phyloP scores from a whole-genome alignment of 2,329 filamentous ascomycete species.

The Achaetomium macrosporum region DNA sequence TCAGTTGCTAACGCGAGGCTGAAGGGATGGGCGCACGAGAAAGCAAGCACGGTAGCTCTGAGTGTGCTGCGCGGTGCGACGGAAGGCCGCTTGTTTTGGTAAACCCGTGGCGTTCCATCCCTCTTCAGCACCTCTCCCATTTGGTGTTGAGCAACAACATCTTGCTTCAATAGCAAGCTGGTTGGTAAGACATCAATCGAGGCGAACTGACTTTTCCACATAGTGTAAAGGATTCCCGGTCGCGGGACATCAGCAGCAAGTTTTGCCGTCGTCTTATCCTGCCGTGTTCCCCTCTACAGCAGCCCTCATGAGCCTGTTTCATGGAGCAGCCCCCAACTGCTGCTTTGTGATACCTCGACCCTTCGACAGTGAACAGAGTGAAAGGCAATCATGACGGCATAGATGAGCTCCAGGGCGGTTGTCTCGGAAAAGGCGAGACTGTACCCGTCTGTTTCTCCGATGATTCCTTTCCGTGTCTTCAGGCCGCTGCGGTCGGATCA shows the following conservation, averaged over 20 bases:
- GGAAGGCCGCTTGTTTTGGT: not conserved
- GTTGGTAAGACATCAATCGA: too few relatives aligned
- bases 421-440: not conserved
- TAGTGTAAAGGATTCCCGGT: too few relatives aligned
- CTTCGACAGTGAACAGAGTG: too few relatives aligned
- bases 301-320: not conserved
- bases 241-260: too few relatives aligned
- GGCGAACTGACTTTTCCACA: too few relatives aligned
- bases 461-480: not conserved
- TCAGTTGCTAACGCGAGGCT: not conserved
- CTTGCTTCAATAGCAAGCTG: too few relatives aligned
- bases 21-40: not conserved
- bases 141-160: not conserved
- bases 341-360: not conserved
- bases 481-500: not conserved
- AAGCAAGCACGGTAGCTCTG: not conserved
- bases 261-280: too few relatives aligned
- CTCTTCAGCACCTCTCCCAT: not conserved
- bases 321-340: slow-evolving; percentile 3
- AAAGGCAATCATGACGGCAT: not conserved
- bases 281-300: not conserved
- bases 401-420: not conserved
- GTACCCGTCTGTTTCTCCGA: not conserved
- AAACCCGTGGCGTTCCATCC: not conserved
- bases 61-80: not conserved